Conservation (phyloP, 768 basidiomycete species). For the Termitomyces sp. region DNA sequence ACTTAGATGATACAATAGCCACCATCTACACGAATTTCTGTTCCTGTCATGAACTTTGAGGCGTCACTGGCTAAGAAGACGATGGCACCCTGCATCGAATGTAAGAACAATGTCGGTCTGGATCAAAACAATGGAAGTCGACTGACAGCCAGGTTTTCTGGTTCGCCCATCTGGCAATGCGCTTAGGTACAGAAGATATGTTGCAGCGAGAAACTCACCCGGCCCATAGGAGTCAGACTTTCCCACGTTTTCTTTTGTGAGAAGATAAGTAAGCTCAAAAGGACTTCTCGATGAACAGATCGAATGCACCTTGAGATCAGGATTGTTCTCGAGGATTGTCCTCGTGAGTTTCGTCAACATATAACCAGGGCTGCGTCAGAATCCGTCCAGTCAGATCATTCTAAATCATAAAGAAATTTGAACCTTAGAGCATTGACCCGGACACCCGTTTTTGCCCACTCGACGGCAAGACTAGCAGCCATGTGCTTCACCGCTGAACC, state of each 20-base stretch:
- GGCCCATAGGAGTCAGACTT: constrained; percentile 78
- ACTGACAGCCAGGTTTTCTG: constrained; percentile 81
- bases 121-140: neutral
- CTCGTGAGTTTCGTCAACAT: constrained; percentile 89
- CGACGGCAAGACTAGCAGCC: constrained; percentile 88
- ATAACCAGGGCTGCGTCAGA: constrained; percentile 71
- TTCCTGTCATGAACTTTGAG: constrained; percentile 84
- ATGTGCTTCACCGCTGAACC: constrained; percentile 82
- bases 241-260: constrained; percentile 74
- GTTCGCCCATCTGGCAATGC: constrained; percentile 71
- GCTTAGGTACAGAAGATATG: constrained; percentile 4
- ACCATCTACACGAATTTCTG: constrained; percentile 83
- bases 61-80: constrained; percentile 91
- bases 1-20: constrained; percentile 56
- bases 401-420: constrained; percentile 6
- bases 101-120: neutral
- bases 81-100: constrained; percentile 61
- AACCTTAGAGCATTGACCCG: constrained; percentile 81
- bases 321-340: constrained; percentile 71
- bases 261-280: constrained; percentile 5
- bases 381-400: neutral
- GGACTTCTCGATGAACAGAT: neutral
- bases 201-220: constrained; percentile 38
- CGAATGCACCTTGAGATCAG: constrained; percentile 63
- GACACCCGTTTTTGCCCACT: constrained; percentile 90